Evolutionary conservation across 495 filamentous ascomycete species (phyloP), one percentile per base, ranked within the genome.

Genomic region (Clohesyomyces aquaticus): DNA sequence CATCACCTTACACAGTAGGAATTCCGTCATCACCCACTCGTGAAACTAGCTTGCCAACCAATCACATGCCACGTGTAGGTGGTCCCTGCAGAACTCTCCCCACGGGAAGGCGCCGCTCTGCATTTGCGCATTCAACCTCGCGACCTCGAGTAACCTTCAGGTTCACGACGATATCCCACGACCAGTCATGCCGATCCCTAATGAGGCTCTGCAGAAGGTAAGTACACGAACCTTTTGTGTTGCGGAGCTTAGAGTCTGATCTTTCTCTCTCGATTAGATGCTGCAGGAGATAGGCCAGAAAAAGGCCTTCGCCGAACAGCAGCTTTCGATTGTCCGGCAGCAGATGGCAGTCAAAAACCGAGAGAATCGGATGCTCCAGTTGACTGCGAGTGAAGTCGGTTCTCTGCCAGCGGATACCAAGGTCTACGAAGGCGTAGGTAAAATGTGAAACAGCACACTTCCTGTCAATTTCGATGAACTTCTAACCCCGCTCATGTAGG

Each of bases 121-220:
- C 18, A 4, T 4, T 52, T 27, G 4, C 27, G 22, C 46, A 22
- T 35, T 42, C 32, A 18, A 41, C 28, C 14, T 41, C 51, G 18
- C 32, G 14, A 55, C 12, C 51, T n/a, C 32, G 16, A 41, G 12
- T 14, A 38, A 3, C 4, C 43, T 27, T 22, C 2, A 48, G 23
- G 16, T 2, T 12, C 10, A 47, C 16, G 4, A 25, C 28, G n/a
- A n/a, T n/a, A n/a, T n/a, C n/a, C n/a, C 46, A 21, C 42, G n/a
- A 47, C 41, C 38, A 19, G 83, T 68, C 61, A 98, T 98, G 94
- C 95, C 94, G 65, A 93, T 98, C 70, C 88, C 93, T 59, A 96
- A 94, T 72, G 91, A 96, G 82, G 91, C 93, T 68, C 80, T 98
- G 62, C 89, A 96, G 76, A 96, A 96, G 87, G 94, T 91, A 69